These are phyloP conservation scores for Lipomyces chichibuensis DNA, from an alignment of 805 yeast genomes.

Conservation along the genomic window DNA sequence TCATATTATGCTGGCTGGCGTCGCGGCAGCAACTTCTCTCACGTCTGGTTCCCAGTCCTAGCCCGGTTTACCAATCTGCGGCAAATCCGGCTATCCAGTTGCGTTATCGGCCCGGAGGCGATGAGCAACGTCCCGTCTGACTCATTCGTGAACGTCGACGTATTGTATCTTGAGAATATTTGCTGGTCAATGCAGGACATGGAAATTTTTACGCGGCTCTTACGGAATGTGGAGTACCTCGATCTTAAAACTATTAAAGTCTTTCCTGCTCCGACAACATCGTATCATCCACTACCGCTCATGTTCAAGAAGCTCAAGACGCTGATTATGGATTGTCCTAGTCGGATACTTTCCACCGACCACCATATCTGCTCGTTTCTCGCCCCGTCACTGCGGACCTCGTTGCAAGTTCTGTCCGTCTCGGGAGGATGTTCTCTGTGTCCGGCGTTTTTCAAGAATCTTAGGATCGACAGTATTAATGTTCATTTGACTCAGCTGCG, in stretches of 20 bases:
- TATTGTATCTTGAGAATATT: constrained; percentile 28
- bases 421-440: constrained; percentile 36
- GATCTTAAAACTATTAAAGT: constrained; percentile 33
- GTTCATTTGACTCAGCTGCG: constrained; percentile 30
- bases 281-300: constrained; percentile 33
- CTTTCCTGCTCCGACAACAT: constrained; percentile 28
- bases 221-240: constrained; percentile 23
- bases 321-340: constrained; percentile 32
- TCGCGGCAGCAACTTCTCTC: constrained; percentile 34
- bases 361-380: constrained; percentile 34
- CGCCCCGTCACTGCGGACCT: constrained; percentile 23
- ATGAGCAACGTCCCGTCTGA: constrained; percentile 10
- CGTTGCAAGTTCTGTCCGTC: constrained; percentile 19
- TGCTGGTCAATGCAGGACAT: constrained; percentile 32
- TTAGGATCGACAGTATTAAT: constrained; percentile 13
- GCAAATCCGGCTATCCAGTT: constrained; percentile 29
- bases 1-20: constrained; percentile 37
- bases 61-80: constrained; percentile 22
- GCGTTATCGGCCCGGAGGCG: constrained; percentile 28
- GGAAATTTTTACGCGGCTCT: constrained; percentile 26
- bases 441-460: constrained; percentile 30
- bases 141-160: constrained; percentile 14
- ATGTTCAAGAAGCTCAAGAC: constrained; percentile 25
- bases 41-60: constrained; percentile 29
- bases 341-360: constrained; percentile 33